Evolutionary conservation across 2,329 filamentous ascomycete species (phyloP).

Genomic region (Aspergillus ruber): DNA sequence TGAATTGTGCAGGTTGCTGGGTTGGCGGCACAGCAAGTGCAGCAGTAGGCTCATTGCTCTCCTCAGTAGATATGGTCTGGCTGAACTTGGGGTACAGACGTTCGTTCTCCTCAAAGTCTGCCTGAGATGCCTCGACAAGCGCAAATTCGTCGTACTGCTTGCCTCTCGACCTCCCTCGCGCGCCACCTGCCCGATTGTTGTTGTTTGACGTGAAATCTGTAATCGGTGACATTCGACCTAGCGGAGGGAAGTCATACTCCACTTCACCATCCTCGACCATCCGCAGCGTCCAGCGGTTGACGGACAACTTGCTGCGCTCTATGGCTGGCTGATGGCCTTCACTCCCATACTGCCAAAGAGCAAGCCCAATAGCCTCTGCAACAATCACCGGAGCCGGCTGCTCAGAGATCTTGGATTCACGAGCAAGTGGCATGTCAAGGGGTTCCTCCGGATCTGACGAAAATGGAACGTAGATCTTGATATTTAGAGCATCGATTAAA

Average conservation of each 20-base stretch:
- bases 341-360: constrained; percentile 56
- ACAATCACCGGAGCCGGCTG: constrained; percentile 48
- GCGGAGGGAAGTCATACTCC: constrained; percentile 59
- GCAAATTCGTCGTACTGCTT: constrained; percentile 63
- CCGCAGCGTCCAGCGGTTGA: constrained; percentile 59
- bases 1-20: constrained; percentile 17
- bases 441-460: constrained; percentile 51
- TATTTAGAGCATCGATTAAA: constrained; percentile 54
- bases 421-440: constrained; percentile 52
- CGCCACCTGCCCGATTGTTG: constrained; percentile 53
- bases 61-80: constrained; percentile 22
- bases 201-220: constrained; percentile 63
- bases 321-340: constrained; percentile 51
- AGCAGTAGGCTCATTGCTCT: constrained; percentile 20
- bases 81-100: constrained; percentile 49
- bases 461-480: constrained; percentile 58
- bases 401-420: constrained; percentile 49
- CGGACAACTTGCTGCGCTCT: constrained; percentile 47
- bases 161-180: constrained; percentile 52
- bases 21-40: constrained; percentile 14
- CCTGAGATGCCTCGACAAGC: constrained; percentile 53
- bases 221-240: constrained; percentile 52
- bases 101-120: constrained; percentile 54
- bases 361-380: constrained; percentile 57
- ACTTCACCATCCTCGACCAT: constrained; percentile 64